These are phyloP conservation scores for Mucor circinelloides DNA, from an alignment of 371 early-diverging fungal genomes.

Conservation along the genomic window DNA sequence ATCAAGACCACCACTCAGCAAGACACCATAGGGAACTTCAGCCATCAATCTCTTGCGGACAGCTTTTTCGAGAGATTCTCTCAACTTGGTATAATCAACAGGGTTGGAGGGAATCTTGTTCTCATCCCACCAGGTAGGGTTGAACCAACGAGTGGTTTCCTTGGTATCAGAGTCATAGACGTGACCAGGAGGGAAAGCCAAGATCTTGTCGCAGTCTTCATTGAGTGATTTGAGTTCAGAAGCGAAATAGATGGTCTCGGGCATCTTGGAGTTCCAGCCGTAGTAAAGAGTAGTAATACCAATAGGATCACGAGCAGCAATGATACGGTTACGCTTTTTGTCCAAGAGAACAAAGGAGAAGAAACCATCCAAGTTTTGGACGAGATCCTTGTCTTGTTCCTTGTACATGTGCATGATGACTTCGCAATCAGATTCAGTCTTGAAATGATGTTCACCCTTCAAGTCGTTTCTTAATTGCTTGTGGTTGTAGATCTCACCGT, in stretches of 20 bases:
- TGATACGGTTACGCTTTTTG: slow-evolving; percentile 72
- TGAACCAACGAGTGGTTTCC: slow-evolving; percentile 81
- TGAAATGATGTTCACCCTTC: slow-evolving; percentile 72
- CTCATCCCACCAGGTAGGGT: slow-evolving; percentile 89
- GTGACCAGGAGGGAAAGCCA: slow-evolving; percentile 95
- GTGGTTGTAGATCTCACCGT: slow-evolving; percentile 98
- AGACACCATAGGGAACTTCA: slow-evolving; percentile 96
- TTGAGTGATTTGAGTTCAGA: slow-evolving; percentile 94
- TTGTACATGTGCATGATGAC: slow-evolving; percentile 91
- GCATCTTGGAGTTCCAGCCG: slow-evolving; percentile 81
- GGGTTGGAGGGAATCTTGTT: slow-evolving; percentile 55
- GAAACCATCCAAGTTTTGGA: slow-evolving; percentile 90
- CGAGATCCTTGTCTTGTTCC: slow-evolving; percentile 79
- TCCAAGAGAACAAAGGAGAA: slow-evolving; percentile 93
- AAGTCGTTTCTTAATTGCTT: slow-evolving; percentile 76
- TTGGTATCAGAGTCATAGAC: slow-evolving; percentile 78
- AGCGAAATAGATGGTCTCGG: slow-evolving; percentile 87
- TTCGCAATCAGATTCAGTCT: slow-evolving; percentile 97
- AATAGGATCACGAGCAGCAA: slow-evolving; percentile 95
- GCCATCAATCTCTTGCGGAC: slow-evolving; percentile 95
- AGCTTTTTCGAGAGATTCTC: slow-evolving; percentile 80
- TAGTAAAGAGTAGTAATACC: slow-evolving; percentile 97
- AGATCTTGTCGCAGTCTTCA: slow-evolving; percentile 92
- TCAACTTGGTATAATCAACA: slow-evolving; percentile 63
- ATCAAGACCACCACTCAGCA: slow-evolving; percentile 93